A percentile compares a stretch with the other conserved stretches of the same genome.
These are phyloP conservation scores for Serendipita sp. DNA, from an alignment of 768 basidiomycete species.

Conservation along the genomic window DNA sequence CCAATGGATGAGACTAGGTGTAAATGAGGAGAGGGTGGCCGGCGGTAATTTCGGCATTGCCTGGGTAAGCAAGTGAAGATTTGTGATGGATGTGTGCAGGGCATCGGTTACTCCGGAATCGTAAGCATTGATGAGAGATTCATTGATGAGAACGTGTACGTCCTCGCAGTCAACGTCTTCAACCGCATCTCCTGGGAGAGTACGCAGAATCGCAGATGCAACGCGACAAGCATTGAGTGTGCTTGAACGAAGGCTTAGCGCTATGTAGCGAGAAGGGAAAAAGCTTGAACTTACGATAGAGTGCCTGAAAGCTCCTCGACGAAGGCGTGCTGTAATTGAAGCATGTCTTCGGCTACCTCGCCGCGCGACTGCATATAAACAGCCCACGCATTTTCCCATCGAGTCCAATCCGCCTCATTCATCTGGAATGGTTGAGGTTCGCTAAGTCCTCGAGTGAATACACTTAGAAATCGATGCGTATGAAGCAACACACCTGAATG, in stretches of 20 bases:
- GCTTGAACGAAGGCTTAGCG: neutral
- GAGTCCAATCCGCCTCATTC: neutral
- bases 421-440: neutral
- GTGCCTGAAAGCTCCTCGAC: neutral
- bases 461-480: neutral
- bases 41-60: neutral
- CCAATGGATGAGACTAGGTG: neutral
- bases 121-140: neutral
- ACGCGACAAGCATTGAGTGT: neutral
- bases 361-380: neutral
- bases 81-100: neutral
- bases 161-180: neutral
- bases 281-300: neutral
- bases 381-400: neutral
- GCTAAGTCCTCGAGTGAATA: neutral
- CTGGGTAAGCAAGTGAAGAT: neutral
- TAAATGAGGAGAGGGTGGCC: neutral
- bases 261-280: neutral
- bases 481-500: neutral
- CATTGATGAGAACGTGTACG: neutral
- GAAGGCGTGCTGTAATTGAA: neutral
- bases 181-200: neutral
- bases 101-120: neutral
- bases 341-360: neutral
- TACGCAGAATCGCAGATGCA: neutral